Percentiles rank a stretch among this genome's conserved stretches.
Conservation (phyloP, 106 monocot species). For the Hemerocallis citrina region DNA sequence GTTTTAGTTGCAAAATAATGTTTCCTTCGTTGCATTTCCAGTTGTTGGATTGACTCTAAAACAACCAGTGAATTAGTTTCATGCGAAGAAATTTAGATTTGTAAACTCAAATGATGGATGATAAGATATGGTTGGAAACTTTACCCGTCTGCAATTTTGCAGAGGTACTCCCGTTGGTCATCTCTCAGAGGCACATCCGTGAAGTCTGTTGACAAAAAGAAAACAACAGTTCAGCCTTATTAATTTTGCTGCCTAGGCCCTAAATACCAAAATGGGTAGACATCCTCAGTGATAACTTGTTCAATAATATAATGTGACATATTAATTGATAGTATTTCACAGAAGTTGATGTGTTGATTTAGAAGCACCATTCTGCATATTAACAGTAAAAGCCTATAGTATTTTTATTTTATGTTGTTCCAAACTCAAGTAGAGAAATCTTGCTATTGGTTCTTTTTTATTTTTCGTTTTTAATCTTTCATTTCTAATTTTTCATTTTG, state of each 20-base stretch:
- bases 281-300: too few relatives aligned
- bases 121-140: not conserved
- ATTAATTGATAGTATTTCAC: too few relatives aligned
- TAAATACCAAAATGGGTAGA: too few relatives aligned
- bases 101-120: not conserved
- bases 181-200: constrained; percentile 94
- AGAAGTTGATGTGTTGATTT: too few relatives aligned
- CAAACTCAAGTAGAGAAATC: too few relatives aligned
- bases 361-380: too few relatives aligned
- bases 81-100: not conserved
- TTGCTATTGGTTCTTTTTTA: too few relatives aligned
- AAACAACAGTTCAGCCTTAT: not conserved
- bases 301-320: too few relatives aligned
- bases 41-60: constrained; percentile 71
- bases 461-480: too few relatives aligned
- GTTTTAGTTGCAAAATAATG: constrained; percentile 59
- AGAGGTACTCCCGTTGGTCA: constrained; percentile 84
- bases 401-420: too few relatives aligned
- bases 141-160: constrained; percentile 91
- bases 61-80: not conserved
- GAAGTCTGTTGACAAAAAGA: constrained; percentile 47
- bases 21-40: constrained; percentile 86
- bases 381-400: too few relatives aligned
- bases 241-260: not conserved
- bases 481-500: too few relatives aligned